phyloP scores from a whole-genome alignment of 176 grass and related monocot species.

The Chloris gayana region DNA sequence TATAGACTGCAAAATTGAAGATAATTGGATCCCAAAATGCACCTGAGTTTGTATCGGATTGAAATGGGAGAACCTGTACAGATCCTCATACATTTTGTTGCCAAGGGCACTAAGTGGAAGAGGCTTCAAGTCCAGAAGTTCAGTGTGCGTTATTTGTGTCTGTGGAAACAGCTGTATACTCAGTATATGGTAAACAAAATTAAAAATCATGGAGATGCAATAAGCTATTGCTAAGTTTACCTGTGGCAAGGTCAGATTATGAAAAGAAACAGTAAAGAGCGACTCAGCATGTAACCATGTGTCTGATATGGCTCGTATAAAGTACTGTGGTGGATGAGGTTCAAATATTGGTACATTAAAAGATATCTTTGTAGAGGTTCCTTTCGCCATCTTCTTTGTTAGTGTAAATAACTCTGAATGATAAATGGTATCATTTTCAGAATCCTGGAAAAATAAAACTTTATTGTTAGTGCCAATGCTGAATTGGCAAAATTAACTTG shows the following conservation, averaged over 20 bases:
- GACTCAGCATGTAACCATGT: slow-evolving; percentile 94
- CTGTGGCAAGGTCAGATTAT: slow-evolving; percentile 95
- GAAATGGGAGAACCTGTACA: slow-evolving; percentile 96
- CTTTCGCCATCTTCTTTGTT: slow-evolving; percentile 86
- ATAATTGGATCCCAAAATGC: slow-evolving; percentile 32
- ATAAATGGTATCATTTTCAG: slow-evolving; percentile 98
- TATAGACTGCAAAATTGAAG: slow-evolving; percentile 22
- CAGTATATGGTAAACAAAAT: slow-evolving; percentile 14
- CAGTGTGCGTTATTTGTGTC: slow-evolving; percentile 96
- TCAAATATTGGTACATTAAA: slow-evolving; percentile 98
- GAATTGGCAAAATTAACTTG: slow-evolving; percentile 15
- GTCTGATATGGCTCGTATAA: slow-evolving; percentile 90
- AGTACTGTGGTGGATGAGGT: slow-evolving; percentile 98
- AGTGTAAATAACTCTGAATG: slow-evolving; percentile 92
- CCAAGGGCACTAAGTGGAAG: slow-evolving; percentile 82
- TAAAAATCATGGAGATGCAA: slow-evolving; percentile 20
- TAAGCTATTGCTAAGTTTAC: slow-evolving; percentile 45
- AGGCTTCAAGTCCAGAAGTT: slow-evolving; percentile 96
- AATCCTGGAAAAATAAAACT: slow-evolving; percentile 68
- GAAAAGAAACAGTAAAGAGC: slow-evolving; percentile 91
- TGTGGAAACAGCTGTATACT: slow-evolving; percentile 45
- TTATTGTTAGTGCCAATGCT: slow-evolving; percentile 21
- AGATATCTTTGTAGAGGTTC: slow-evolving; percentile 80
- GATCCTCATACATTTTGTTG: slow-evolving; percentile 68
- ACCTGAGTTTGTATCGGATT: slow-evolving; percentile 99